Conservation (phyloP, 2,329 filamentous ascomycete species). For the Arthrobotrys megalospora region DNA sequence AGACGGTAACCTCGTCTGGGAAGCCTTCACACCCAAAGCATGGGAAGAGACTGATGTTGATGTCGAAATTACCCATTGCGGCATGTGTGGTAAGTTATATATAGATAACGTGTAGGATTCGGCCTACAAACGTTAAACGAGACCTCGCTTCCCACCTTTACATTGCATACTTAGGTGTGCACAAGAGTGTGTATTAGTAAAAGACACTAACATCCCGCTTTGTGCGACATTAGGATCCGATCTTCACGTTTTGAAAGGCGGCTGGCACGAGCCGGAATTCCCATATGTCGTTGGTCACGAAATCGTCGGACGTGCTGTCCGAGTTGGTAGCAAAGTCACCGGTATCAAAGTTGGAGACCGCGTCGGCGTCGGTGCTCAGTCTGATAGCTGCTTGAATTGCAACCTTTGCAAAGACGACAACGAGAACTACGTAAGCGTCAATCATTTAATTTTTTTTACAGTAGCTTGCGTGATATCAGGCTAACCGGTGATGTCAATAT, state of each 20-base stretch:
- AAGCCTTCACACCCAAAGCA: slow-evolving; percentile 75
- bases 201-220: slow-evolving; percentile 3
- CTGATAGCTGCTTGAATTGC: slow-evolving; percentile 72
- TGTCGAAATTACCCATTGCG: slow-evolving; percentile 77
- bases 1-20: slow-evolving; percentile 60
- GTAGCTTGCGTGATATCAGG: neutral
- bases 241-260: slow-evolving; percentile 66
- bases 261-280: slow-evolving; percentile 66
- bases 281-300: slow-evolving; percentile 76
- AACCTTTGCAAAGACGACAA: slow-evolving; percentile 67
- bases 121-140: slow-evolving; percentile 21
- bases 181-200: slow-evolving; percentile 7
- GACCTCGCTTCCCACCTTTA: slow-evolving; percentile 3
- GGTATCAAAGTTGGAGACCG: slow-evolving; percentile 75
- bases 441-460: neutral
- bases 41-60: slow-evolving; percentile 78
- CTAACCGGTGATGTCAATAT: neutral
- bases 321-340: slow-evolving; percentile 71
- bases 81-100: slow-evolving; percentile 72
- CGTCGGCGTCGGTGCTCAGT: slow-evolving; percentile 76
- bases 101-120: slow-evolving; percentile 46
- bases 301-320: slow-evolving; percentile 75
- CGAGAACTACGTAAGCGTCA: slow-evolving; percentile 36
- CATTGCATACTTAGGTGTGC: slow-evolving; percentile 8
- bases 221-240: slow-evolving; percentile 62